Base-by-base conservation (phyloP, 176 grass and related monocot species). In the Cocos nucifera region DNA sequence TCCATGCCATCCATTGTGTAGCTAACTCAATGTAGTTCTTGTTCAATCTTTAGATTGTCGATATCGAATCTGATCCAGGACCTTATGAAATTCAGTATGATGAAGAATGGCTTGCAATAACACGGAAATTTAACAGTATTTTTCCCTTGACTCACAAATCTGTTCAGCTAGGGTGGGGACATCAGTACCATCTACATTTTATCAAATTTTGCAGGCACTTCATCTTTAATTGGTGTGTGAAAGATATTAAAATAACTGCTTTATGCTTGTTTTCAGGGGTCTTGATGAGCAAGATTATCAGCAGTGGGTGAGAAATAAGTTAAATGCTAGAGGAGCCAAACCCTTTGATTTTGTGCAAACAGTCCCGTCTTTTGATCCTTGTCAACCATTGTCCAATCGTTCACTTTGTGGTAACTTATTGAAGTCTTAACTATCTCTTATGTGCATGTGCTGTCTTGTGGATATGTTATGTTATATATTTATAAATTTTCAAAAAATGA, bases 21-120 rank as follows among this genome's bases (percentile, higher is more conserved):
- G 15, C 19, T 48, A 55, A 54, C 10, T 61, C 19, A 17, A 19
- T 39, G 35, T 51, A 23, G 22, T 22, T 27, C 5, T 28, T 70
- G 35, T 44, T 19, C 50, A 58, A 8, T 21, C 28, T 85, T 78
- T 68, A 97, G 87, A 75, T 97, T 52, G 50, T 97, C 79, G 87
- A 97, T 50, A 80, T 97, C 75, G 68, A 80, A 68, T 85, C 81
- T 55, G 54, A 66, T 78, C 78, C 87, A 56, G 92, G 92, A 67
- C 83, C 87, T 48, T 82, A 88, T 82, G 87, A 90, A 84, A 85
- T 90, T 30, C 79, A 73, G 4, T 97, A 90, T 28, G 87, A 97
- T 58, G 92, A 97, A 73, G 92, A 90, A 54, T 97, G 87, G 92
- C 80, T 97, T 65, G 87, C 92, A 67, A 90, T 97, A 88, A 87